Conservation (phyloP, 2,329 filamentous ascomycete genomes). For the Epichloe glyceriae region DNA sequence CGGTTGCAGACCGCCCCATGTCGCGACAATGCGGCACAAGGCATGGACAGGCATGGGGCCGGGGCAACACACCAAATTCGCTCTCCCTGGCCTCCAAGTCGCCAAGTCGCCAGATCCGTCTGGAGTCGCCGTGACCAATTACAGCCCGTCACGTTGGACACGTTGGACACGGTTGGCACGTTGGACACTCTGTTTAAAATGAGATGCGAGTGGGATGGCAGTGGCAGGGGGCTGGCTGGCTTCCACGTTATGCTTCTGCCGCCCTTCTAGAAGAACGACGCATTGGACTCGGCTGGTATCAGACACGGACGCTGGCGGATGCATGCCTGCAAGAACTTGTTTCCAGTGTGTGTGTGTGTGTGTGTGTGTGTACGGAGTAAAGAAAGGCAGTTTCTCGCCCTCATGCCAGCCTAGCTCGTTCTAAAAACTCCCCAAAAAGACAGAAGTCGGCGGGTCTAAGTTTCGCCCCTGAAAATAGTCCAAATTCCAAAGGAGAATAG, state of each 20-base stretch:
- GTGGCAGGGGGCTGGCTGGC: background rate
- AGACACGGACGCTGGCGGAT: too few relatives aligned
- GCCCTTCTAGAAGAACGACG: slow-evolving; percentile 17
- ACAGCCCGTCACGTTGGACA: too few relatives aligned
- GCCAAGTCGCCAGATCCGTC: slow-evolving; percentile 1
- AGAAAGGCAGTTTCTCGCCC: background rate
- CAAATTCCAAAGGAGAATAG: background rate
- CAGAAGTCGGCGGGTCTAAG: background rate
- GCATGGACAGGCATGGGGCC: background rate
- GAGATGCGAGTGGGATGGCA: background rate
- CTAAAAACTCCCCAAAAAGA: background rate
- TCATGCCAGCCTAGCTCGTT: background rate
- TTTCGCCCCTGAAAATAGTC: background rate
- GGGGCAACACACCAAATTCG: background rate
- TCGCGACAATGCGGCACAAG: background rate
- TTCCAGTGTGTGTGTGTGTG: too few relatives aligned
- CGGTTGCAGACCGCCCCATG: slow-evolving; percentile 6
- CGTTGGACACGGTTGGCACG: too few relatives aligned
- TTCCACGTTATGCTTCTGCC: slow-evolving; percentile 14
- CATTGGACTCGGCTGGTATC: background rate
- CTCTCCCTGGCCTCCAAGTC: background rate
- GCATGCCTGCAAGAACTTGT: too few relatives aligned
- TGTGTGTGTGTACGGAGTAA: too few relatives aligned
- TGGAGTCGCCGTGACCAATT: slow-evolving; percentile 10
- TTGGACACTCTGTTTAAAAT: slow-evolving; percentile 1